Conservation (phyloP, 2,329 filamentous ascomycete genomes). For the Penicillium hordei region DNA sequence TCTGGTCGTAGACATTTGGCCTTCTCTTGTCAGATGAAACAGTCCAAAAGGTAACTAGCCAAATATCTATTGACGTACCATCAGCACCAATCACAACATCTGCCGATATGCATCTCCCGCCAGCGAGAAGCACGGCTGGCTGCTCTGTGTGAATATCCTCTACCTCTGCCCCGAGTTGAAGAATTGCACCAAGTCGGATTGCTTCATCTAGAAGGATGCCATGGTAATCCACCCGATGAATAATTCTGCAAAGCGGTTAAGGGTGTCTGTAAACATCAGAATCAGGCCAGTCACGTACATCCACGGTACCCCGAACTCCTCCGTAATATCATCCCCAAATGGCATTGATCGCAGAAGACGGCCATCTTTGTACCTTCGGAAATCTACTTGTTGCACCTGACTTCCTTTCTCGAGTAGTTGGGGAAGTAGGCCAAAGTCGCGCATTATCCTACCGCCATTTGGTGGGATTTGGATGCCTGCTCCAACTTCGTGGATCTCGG, state of each 20-base stretch:
- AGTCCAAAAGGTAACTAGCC: not conserved
- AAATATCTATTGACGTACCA: conserved; percentile 8
- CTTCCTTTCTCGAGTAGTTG: conserved; percentile 11
- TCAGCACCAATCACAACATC: conserved; percentile 24
- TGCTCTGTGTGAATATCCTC: conserved; percentile 7
- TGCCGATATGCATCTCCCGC: conserved; percentile 9
- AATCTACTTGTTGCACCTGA: conserved; percentile 16
- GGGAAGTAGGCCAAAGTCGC: conserved; percentile 17
- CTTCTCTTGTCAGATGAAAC: not conserved
- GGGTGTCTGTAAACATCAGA: not conserved
- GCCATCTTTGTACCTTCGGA: conserved; percentile 23
- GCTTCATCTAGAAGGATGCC: conserved; percentile 19
- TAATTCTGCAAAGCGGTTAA: conserved; percentile 15
- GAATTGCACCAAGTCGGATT: conserved; percentile 9
- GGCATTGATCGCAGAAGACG: conserved; percentile 21
- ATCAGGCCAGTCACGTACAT: conserved; percentile 15
- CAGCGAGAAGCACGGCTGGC: conserved; percentile 6
- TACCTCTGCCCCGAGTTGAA: conserved; percentile 11
- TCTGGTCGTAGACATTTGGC: conserved; percentile 18
- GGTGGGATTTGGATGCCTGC: conserved; percentile 34
- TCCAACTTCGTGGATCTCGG: conserved; percentile 21
- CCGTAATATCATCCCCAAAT: conserved; percentile 20
- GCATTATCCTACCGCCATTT: conserved; percentile 25
- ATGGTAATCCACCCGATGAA: conserved; percentile 24
- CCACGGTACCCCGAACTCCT: conserved; percentile 27